A percentile compares a stretch with the other conserved stretches of the same genome.
These are phyloP conservation scores for Cadophora sp. DNA, from an alignment of 2,329 filamentous ascomycete genomes.

Conservation along the genomic window DNA sequence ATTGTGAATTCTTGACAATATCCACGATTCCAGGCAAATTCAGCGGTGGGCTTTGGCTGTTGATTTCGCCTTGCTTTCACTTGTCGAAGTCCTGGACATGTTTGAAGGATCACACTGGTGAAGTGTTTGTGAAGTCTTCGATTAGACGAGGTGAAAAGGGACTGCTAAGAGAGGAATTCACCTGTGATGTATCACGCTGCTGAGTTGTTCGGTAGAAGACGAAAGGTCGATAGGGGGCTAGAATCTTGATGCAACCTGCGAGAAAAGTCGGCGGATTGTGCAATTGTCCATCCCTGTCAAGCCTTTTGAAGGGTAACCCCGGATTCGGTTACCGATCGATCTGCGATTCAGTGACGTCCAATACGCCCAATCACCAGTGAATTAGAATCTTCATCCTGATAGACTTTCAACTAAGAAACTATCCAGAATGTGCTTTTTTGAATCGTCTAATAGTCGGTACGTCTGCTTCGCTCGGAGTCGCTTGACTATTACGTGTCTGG, in stretches of 20 bases:
- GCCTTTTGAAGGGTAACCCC: neutral
- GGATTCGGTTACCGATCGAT: neutral
- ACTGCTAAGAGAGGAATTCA: neutral
- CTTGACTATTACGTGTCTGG: no score
- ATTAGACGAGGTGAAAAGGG: neutral
- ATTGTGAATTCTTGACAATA: no score
- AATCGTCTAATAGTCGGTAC: no score
- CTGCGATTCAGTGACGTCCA: conserved; percentile 3
- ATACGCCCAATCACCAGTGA: neutral
- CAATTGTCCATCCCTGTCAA: neutral
- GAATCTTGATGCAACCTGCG: neutral
- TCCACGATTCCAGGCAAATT: no score
- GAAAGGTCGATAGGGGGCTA: neutral
- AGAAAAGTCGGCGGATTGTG: neutral
- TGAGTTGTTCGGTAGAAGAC: neutral
- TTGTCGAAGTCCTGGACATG: no score
- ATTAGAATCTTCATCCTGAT: neutral
- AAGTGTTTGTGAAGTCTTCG: no score
- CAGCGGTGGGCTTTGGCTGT: no score
- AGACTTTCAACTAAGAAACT: neutral
- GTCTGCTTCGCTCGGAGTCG: no score
- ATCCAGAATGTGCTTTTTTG: no score
- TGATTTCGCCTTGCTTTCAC: no score
- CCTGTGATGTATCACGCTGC: no score
- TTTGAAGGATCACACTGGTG: no score